Percentiles rank a stretch among this genome's conserved stretches.
Conservation (phyloP, 2,329 filamentous ascomycete genomes). For the Ambrosiella beaveri region DNA sequence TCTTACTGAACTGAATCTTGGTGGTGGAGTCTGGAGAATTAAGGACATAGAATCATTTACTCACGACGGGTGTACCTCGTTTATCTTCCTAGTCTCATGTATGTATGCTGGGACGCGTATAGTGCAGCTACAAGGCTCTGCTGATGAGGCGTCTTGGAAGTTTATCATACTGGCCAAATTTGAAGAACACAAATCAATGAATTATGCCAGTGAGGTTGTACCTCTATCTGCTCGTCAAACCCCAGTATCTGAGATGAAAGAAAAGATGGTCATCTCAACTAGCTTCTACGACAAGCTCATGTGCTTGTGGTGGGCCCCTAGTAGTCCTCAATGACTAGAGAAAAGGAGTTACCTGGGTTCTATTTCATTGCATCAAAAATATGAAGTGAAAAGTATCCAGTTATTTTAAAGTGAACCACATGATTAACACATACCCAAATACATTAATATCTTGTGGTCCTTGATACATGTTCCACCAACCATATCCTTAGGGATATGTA, state of each 20-base stretch:
- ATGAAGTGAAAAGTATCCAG: too few relatives aligned
- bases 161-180: conserved; percentile 55
- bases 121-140: conserved; percentile 26
- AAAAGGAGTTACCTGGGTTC: too few relatives aligned
- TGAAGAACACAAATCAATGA: conserved; percentile 84
- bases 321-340: background rate
- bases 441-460: too few relatives aligned
- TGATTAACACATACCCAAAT: too few relatives aligned
- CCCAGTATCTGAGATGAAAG: conserved; percentile 12
- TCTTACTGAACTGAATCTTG: conserved; percentile 50
- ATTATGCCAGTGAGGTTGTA: conserved; percentile 67
- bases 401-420: too few relatives aligned
- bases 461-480: too few relatives aligned
- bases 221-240: conserved; percentile 18
- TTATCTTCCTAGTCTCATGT: conserved; percentile 60
- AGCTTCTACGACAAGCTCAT: conserved; percentile 62
- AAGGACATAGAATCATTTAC: conserved; percentile 33
- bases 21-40: conserved; percentile 74
- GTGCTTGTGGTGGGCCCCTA: conserved; percentile 41
- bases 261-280: conserved; percentile 39
- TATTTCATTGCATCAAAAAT: too few relatives aligned
- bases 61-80: conserved; percentile 13
- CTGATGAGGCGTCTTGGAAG: conserved; percentile 29
- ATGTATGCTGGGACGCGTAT: conserved; percentile 79
- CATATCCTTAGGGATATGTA: too few relatives aligned